Conservation (phyloP, 2,329 filamentous ascomycete species). For the Camillea tinctor region DNA sequence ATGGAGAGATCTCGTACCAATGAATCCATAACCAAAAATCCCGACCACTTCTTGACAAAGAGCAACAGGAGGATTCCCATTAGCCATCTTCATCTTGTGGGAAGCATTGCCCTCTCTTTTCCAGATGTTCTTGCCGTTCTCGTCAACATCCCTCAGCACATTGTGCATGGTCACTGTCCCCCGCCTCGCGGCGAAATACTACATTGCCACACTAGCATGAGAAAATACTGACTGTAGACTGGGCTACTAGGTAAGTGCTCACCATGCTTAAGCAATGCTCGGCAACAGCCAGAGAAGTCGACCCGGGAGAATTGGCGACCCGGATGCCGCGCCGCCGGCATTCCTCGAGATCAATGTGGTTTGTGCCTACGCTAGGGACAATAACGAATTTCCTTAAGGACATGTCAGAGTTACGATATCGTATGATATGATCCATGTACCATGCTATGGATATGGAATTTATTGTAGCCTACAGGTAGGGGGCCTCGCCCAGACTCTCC, state of each 20-base stretch:
- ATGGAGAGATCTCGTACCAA: conserved; percentile 12
- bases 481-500: conserved; percentile 22
- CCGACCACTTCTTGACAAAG: conserved; percentile 20
- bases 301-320: conserved; percentile 17
- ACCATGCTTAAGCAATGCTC: conserved; percentile 24
- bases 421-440: background rate
- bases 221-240: background rate
- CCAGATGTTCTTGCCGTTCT: conserved; percentile 15
- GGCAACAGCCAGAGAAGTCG: conserved; percentile 17
- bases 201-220: background rate
- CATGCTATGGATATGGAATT: background rate
- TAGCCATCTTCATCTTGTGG: conserved; percentile 19
- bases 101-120: conserved; percentile 18
- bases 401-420: too few species aligned
- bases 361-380: conserved; percentile 16
- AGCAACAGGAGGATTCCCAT: conserved; percentile 11
- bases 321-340: conserved; percentile 20
- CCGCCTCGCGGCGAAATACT: conserved; percentile 25
- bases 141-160: conserved; percentile 12
- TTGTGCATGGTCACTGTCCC: conserved; percentile 23
- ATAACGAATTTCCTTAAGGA: conserved; percentile 21
- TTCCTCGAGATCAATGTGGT: conserved; percentile 22
- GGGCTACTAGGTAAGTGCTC: background rate
- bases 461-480: conserved; percentile 15
- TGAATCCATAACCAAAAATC: conserved; percentile 22